Evolutionary conservation across 805 yeast genomes (phyloP).

Genomic region (Nakazawaea sp.): DNA sequence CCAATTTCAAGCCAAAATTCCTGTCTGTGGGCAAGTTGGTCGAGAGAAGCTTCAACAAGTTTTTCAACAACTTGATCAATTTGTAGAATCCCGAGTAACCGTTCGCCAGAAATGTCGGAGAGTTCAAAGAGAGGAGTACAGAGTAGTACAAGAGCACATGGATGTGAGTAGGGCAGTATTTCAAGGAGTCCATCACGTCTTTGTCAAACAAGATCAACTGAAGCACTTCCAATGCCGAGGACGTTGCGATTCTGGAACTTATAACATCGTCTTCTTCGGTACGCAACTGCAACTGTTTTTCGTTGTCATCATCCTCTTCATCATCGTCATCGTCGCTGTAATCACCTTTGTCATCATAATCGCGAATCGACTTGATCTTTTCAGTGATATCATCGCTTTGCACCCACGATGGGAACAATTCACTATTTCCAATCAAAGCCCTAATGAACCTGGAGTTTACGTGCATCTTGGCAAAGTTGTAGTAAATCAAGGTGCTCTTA

Average conservation of each 20-base stretch:
- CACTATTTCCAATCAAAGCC: conserved; percentile 36
- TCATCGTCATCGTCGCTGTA: conserved; percentile 13
- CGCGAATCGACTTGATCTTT: not conserved
- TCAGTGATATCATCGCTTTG: conserved; percentile 10
- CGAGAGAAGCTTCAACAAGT: conserved; percentile 34
- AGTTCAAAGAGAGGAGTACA: conserved; percentile 46
- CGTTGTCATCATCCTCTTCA: conserved; percentile 7
- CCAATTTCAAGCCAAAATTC: conserved; percentile 38
- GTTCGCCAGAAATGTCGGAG: conserved; percentile 26
- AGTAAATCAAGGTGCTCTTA: conserved; percentile 61
- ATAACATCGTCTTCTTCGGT: conserved; percentile 18
- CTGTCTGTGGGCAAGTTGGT: conserved; percentile 46
- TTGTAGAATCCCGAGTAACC: conserved; percentile 22
- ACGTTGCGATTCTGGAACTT: conserved; percentile 41
- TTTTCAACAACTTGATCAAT: conserved; percentile 35
- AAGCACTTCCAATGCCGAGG: conserved; percentile 58
- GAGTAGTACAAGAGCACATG: conserved; percentile 69
- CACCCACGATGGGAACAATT: conserved; percentile 11
- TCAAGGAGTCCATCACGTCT: conserved; percentile 48
- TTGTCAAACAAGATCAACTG: conserved; percentile 51
- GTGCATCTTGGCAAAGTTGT: conserved; percentile 72
- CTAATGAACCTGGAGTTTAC: conserved; percentile 42
- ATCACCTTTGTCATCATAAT: conserved; percentile 6
- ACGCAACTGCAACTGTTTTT: not conserved
- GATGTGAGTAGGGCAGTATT: conserved; percentile 66